Base-by-base conservation (phyloP, 2,329 filamentous ascomycete genomes). In the Cercospora sp. region DNA sequence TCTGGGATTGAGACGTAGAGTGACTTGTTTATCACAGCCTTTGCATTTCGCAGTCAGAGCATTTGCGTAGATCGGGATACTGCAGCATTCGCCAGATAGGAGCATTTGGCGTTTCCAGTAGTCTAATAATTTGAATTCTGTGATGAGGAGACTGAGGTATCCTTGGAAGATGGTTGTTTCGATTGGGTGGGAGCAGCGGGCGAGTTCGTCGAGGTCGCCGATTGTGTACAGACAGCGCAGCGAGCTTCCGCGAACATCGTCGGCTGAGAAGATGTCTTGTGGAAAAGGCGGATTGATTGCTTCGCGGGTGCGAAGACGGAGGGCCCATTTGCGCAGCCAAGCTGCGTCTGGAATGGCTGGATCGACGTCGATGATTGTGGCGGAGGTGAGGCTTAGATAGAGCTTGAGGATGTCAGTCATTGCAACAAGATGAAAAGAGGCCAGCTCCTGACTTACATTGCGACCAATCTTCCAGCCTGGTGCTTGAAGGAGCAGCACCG, bases 331-430 rank as follows among this genome's bases (percentile, higher is more conserved):
- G 53, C 83, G 82, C 26, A 89, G 79, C 82, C 86, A 87, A 18
- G 80, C 75, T 1, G 85, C 84, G 68, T 89, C 87, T 1, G 78
- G 77, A 36, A 86, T 83, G 2, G 79, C 73, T 0, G 88, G 87
- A 69, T 89, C 82, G 30, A 89, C 79, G 66, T 89, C 84, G 10
- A 89, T 69, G 69, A 79, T 78, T 1, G 86, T 85, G 16, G 83
- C 83, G 33, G 79, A 75, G 16, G 76, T 79, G n/a, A 82, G 68
- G 16, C 79, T 75, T 9, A 78, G 71, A 65, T 78, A 77, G 5
- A 74, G 72, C 71, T 76, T 42, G 23, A 1, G n/a, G 7, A 26
- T 10, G 64, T 72, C 20, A 72, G 65, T 55, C 1, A 1, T 10
- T 42, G 20, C 48, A n/a, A 7, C 33, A 40, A n/a, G 4, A 23